A percentile compares a stretch with the other conserved stretches of the same genome.
Evolutionary conservation across 805 yeast species (phyloP).

Genomic region (Kodamaea leandrae): DNA sequence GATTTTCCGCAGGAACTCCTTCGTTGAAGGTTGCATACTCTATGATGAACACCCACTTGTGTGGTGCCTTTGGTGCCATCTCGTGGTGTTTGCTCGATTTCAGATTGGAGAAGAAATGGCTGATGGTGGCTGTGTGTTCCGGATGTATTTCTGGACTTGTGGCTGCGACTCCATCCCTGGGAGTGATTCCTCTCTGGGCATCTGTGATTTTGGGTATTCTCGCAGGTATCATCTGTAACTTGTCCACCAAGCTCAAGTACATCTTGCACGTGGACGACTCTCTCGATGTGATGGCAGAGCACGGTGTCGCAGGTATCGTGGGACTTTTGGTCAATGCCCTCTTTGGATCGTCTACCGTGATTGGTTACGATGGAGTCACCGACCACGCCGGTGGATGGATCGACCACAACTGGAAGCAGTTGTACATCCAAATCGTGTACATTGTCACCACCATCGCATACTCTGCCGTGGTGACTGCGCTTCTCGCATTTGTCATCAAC

Average conservation of each 20-base stretch:
- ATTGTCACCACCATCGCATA: conserved; percentile 73
- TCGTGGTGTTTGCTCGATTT: conserved; percentile 91
- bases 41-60: conserved; percentile 84
- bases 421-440: conserved; percentile 87
- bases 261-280: conserved; percentile 84
- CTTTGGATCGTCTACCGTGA: conserved; percentile 82
- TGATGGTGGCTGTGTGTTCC: conserved; percentile 92
- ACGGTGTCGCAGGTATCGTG: conserved; percentile 92
- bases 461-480: conserved; percentile 69
- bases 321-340: conserved; percentile 88
- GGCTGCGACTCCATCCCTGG: conserved; percentile 95
- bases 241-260: conserved; percentile 83
- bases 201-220: conserved; percentile 80
- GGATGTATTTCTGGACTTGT: conserved; percentile 95
- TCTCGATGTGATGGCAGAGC: conserved; percentile 95
- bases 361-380: conserved; percentile 86
- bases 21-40: conserved; percentile 83
- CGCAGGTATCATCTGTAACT: conserved; percentile 83
- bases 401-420: conserved; percentile 83
- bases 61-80: conserved; percentile 88
- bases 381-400: conserved; percentile 91
- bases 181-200: conserved; percentile 88
- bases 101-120: conserved; percentile 86
- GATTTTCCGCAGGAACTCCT: conserved; percentile 83
- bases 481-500: conserved; percentile 71